A percentile compares a stretch with the other conserved stretches of the same genome.
Evolutionary conservation across 805 yeast genomes (phyloP).

Genomic region (Yarrowia keelungensis): DNA sequence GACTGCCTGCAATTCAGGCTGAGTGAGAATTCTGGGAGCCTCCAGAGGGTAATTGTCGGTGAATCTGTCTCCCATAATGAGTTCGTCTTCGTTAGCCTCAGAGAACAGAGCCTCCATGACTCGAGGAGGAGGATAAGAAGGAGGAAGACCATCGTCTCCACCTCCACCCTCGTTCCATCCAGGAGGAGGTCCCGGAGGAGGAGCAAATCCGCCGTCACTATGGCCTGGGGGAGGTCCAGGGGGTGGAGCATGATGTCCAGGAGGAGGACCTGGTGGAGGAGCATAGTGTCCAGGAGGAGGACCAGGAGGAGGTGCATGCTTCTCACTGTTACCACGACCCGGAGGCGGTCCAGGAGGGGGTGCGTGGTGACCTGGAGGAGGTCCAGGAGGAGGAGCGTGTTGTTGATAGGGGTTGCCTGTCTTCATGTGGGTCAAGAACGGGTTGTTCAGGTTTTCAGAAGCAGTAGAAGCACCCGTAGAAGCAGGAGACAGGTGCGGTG

Average conservation of each 20-base stretch:
- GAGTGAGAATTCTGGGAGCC: constrained; percentile 24
- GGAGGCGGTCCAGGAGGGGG: constrained; percentile 27
- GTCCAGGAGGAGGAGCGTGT: constrained; percentile 16
- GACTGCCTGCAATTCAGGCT: constrained; percentile 17
- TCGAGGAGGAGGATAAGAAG: constrained; percentile 31
- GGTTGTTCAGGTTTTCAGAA: constrained; percentile 1
- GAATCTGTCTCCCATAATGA: constrained; percentile 27
- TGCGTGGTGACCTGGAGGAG: constrained; percentile 16
- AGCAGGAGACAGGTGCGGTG: constrained; percentile 13
- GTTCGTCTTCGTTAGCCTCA: constrained; percentile 30
- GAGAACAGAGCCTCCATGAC: constrained; percentile 36
- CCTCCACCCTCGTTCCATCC: constrained; percentile 16
- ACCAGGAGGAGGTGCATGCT: constrained; percentile 8
- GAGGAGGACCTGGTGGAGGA: constrained; percentile 12
- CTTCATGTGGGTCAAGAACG: constrained; percentile 18
- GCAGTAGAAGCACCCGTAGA: constrained; percentile 10
- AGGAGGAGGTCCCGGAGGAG: constrained; percentile 38
- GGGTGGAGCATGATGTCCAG: constrained; percentile 18
- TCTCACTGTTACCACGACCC: constrained; percentile 3
- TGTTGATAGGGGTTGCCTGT: constrained; percentile 28
- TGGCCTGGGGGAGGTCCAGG: constrained; percentile 19
- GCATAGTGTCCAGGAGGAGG: constrained; percentile 19
- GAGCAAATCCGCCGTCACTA: constrained; percentile 20
- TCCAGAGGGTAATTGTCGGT: constrained; percentile 34
- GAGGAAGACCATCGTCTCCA: constrained; percentile 29